phyloP scores from a whole-genome alignment of 2,329 filamentous ascomycete species.

The Geosmithia flava region DNA sequence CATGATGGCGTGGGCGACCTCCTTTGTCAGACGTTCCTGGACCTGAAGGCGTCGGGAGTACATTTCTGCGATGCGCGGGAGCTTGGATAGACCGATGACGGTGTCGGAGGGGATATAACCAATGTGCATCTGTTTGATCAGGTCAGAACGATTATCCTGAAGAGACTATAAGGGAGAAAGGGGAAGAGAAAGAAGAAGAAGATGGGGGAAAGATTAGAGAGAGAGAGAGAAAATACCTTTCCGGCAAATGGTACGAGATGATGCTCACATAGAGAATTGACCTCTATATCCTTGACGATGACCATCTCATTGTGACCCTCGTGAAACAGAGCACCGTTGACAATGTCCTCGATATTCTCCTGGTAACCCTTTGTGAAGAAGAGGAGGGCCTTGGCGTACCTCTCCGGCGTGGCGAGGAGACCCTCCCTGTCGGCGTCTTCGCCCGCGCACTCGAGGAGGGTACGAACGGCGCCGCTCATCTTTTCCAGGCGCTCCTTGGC shows the following conservation, averaged over 20 bases:
- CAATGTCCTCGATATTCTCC: conserved; percentile 81
- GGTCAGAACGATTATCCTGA: neutral
- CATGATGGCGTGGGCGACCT: conserved; percentile 87
- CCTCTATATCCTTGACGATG: conserved; percentile 64
- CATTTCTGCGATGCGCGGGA: conserved; percentile 94
- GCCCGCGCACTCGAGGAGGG: conserved; percentile 56
- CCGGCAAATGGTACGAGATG: conserved; percentile 94
- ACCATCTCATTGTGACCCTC: conserved; percentile 96
- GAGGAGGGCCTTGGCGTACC: conserved; percentile 91
- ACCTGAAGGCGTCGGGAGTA: conserved; percentile 89
- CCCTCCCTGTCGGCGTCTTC: conserved; percentile 56
- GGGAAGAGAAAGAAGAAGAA: neutral
- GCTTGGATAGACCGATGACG: conserved; percentile 89
- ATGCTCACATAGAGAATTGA: conserved; percentile 74
- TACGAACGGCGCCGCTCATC: conserved; percentile 50
- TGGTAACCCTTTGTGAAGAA: conserved; percentile 97
- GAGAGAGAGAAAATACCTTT: conserved; percentile 46
- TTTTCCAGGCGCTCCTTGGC: conserved; percentile 39
- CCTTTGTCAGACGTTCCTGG: conserved; percentile 90
- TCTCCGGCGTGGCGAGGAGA: conserved; percentile 57
- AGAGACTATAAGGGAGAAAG: neutral
- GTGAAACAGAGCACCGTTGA: conserved; percentile 90
- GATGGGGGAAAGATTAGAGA: neutral
- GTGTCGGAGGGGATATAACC: conserved; percentile 89
- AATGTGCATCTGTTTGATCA: conserved; percentile 72